Conservation (phyloP, 352 stramenopile genomes). For the Phytophthora rubi region DNA sequence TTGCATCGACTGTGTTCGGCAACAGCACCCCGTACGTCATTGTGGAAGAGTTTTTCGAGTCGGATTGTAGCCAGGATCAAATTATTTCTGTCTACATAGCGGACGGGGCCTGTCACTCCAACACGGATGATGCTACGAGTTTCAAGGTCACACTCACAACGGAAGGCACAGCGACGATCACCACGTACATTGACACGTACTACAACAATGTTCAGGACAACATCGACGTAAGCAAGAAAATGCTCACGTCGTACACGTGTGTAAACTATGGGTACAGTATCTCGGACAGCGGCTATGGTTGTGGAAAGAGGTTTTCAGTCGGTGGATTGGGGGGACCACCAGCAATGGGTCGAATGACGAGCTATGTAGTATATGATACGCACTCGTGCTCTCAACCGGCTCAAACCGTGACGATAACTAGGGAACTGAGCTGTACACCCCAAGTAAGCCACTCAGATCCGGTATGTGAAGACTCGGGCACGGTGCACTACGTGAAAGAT, state of each 20-base stretch:
- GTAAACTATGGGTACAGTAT: neutral
- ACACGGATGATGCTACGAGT: constrained; percentile 8
- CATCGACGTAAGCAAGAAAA: neutral
- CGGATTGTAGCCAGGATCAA: neutral
- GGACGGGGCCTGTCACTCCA: constrained; percentile 5
- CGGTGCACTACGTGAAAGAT: neutral
- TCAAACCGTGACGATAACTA: no score
- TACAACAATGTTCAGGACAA: neutral
- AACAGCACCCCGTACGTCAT: constrained; percentile 8
- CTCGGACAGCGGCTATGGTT: neutral
- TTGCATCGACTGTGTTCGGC: constrained; percentile 1
- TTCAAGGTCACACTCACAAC: constrained; percentile 3
- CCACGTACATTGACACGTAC: constrained; percentile 1
- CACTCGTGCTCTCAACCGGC: no score
- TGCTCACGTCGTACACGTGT: neutral
- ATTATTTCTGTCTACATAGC: neutral
- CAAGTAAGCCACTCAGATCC: neutral
- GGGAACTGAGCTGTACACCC: no score
- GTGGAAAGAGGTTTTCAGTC: neutral
- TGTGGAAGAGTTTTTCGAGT: neutral
- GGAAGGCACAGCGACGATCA: neutral
- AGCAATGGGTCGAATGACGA: no score
- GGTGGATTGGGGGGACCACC: neutral
- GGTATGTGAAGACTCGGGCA: neutral
- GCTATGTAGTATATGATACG: no score